phyloP scores from a whole-genome alignment of 78 protist species.

The Chrysochromulina parva region DNA sequence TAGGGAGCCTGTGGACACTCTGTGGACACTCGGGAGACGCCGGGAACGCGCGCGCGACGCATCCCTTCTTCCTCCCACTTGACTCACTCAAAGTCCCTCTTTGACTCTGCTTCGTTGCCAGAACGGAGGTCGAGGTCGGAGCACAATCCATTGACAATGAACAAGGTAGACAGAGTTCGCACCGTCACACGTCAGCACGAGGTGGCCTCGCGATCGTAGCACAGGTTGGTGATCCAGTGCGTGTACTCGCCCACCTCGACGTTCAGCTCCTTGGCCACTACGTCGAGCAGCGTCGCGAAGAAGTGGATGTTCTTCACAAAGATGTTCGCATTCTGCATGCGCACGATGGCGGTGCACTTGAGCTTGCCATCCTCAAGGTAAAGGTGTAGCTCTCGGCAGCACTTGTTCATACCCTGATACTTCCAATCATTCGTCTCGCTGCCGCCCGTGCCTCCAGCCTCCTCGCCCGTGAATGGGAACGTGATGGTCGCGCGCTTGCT shows the following conservation, averaged over 20 bases:
- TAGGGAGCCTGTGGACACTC: too few relatives aligned
- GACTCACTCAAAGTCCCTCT: too few relatives aligned
- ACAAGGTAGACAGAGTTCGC: too few relatives aligned
- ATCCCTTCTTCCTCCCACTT: too few relatives aligned
- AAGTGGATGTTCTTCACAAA: constrained; percentile 25
- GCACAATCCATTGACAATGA: too few relatives aligned
- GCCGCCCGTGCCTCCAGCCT: neutral
- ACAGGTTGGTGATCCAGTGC: constrained; percentile 2
- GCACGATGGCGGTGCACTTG: constrained; percentile 6
- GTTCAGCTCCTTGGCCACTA: neutral
- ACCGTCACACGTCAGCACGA: neutral
- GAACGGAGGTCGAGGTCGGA: too few relatives aligned
- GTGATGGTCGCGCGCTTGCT: constrained; percentile 7
- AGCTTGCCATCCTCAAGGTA: constrained; percentile 17
- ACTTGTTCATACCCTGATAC: neutral
- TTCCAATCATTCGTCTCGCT: neutral
- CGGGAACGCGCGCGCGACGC: too few relatives aligned
- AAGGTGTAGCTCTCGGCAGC: constrained; percentile 27
- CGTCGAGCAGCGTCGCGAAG: neutral
- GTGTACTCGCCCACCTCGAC: constrained; percentile 22
- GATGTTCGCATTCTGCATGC: constrained; percentile 27
- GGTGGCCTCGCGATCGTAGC: constrained; percentile 10
- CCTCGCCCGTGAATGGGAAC: neutral
- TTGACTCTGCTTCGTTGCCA: too few relatives aligned
- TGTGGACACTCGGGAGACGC: too few relatives aligned